Evolutionary conservation across 306 rosid species (phyloP), one percentile per base, ranked within the genome.

Genomic region (Cicer pinnatifidum): DNA sequence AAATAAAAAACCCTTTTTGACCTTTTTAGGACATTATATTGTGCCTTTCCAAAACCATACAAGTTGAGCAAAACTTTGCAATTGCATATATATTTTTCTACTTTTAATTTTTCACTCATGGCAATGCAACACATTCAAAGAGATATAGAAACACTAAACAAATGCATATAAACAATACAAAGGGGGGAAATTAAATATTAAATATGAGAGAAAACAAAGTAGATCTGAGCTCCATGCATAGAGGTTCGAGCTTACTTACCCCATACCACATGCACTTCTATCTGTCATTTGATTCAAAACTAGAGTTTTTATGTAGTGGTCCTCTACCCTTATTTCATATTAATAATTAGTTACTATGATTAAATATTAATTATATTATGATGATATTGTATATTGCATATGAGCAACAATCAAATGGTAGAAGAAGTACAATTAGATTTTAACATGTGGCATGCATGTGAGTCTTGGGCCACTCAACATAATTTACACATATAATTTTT

Each of bases 241-340:
- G 91, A 85, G 90, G 83, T 84, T 11, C 73, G 96, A 84, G 90
- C 89, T 87, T 87, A 51, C 74, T 78, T 39, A 46, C 79, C 77
- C 70, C 95, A 78, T 76, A 13, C 56, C 92, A 90, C 92, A 88
- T 87, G 92, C 92, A 80, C 11, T 75, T 75, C 83, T 46, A 71
- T 80, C 79, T 77, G 74, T 77, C 61, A 80, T 78, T 68, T 81
- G 73, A 75, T 69, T 41, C 54, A 71, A 81, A 81, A 80, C 78
- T 62, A 71, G 7, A 84, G 63, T 76, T 81, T 81, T 65, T 8
- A 80, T 70, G 83, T 41, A 71, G 90, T 80, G 86, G 88, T 77
- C 85, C 91, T 77, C 78, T 50, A 9, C 60, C 19, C 16, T 43
- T 59, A 9, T 11, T 17, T 15, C 33, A 75, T 75, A 67, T 72